Evolutionary conservation across 73 alveolate genomes (phyloP).

Genomic region (Symbiodinium pilosum): DNA sequence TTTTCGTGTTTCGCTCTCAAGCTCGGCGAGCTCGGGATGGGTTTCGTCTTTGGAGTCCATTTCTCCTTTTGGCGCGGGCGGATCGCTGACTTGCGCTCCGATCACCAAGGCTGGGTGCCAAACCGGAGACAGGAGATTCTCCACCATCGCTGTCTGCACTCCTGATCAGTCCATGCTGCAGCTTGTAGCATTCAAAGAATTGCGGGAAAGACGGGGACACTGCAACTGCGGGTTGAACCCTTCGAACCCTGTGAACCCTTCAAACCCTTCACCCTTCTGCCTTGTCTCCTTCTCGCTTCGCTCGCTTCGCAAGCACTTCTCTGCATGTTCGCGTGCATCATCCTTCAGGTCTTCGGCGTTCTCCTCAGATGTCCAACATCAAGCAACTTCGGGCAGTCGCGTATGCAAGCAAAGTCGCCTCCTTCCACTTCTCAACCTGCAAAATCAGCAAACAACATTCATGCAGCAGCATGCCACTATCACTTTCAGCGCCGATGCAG

Average conservation of each 20-base stretch:
- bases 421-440: constrained; percentile 82
- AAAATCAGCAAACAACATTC: neutral
- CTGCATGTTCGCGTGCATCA: constrained; percentile 69
- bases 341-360: constrained; percentile 76
- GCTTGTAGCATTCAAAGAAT: too few species aligned
- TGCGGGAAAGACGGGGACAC: too few species aligned
- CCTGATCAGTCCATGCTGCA: neutral
- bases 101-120: neutral
- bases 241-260: too few species aligned
- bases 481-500: too few species aligned
- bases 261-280: neutral
- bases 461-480: too few species aligned
- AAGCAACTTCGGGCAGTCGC: neutral
- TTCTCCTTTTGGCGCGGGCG: neutral
- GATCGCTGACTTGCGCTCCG: neutral
- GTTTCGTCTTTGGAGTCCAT: neutral
- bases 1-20: neutral
- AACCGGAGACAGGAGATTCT: neutral
- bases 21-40: neutral
- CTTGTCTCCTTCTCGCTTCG: neutral
- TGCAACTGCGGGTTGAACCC: too few species aligned
- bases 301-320: constrained; percentile 35
- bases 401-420: neutral
- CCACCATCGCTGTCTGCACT: constrained; percentile 1
- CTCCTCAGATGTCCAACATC: neutral